Evolutionary conservation across 192 early-diverging fungal species (phyloP), one percentile per base, ranked within the genome.

Genomic region (Backusella tarrabulga): DNA sequence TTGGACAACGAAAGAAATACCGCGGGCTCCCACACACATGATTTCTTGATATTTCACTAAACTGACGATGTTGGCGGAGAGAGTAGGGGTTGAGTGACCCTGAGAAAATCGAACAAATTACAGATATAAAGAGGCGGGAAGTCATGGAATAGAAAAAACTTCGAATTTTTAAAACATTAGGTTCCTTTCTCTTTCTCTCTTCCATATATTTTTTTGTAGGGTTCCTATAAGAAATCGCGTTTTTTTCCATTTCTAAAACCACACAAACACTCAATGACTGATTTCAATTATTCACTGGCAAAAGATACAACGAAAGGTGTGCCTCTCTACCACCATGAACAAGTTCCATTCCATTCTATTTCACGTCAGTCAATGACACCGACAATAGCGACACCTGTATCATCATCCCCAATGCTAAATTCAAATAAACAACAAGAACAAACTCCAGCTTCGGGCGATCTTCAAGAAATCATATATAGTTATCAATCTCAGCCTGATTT

Each of bases 401-500:
- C 38, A 23, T 54, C 72, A 15, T 38, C 72, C 36, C 38, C 23
- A 70, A 23, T 70, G 68, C 3, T 63, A 26, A 63, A 14, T 23
- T 29, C 68, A 36, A 70, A 42, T 35, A 35, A 74, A 12, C 72
- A 44, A 63, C 34, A 34, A 21, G 72, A 74, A 12, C 63, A 67
- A 63, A 46, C 41, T 52, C 29, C 75, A 29, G 67, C 36, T 35
- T 72, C 76, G 12, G 84, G 80, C 26, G 88, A 88, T 76, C 75
- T 89, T 0, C 85, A 88, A 34, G 83, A 85, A 11, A 80, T 89
- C 23, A 76, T 89, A 11, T 71, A 81, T 3, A 80, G 80, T 7
- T 89, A 85, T 71, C 63, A 80, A 32, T 74, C 76, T 1, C 83
- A 89, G 63, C 88, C 86, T 12, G 88, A 89, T 32, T 79, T 89